phyloP scores from a whole-genome alignment of 306 rosid species.

The Senna tora region DNA sequence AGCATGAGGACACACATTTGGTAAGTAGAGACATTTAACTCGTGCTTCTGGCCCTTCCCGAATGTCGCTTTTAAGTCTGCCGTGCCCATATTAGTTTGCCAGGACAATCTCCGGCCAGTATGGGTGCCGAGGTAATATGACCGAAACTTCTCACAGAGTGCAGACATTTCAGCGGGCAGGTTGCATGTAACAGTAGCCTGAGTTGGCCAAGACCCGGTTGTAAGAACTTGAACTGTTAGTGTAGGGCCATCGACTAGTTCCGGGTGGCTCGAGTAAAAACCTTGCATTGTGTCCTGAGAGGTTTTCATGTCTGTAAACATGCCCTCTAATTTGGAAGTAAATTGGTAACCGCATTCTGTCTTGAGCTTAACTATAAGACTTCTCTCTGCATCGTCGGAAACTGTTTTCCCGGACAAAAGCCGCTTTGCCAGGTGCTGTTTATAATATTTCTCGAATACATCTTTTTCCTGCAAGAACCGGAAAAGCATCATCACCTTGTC shows the following conservation, averaged over 20 bases:
- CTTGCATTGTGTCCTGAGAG: constrained; percentile 77
- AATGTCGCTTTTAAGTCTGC: constrained; percentile 84
- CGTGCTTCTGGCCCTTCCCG: constrained; percentile 80
- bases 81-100: constrained; percentile 90
- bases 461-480: constrained; percentile 83
- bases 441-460: constrained; percentile 80
- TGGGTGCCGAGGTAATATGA: constrained; percentile 79
- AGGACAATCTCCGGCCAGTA: constrained; percentile 78
- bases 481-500: constrained; percentile 88
- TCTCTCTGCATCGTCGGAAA: constrained; percentile 84
- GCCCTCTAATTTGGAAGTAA: constrained; percentile 81
- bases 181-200: constrained; percentile 73
- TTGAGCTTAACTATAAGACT: constrained; percentile 86
- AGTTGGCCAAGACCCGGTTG: constrained; percentile 88
- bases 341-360: constrained; percentile 84
- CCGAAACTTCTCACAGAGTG: constrained; percentile 73
- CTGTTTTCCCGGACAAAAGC: constrained; percentile 80
- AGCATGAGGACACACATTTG: constrained; percentile 94
- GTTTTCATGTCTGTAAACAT: constrained; percentile 91
- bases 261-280: constrained; percentile 61
- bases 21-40: constrained; percentile 80
- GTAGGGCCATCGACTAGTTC: constrained; percentile 76
- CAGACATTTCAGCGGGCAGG: constrained; percentile 76
- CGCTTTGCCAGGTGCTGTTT: constrained; percentile 89
- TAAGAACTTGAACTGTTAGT: constrained; percentile 74